A percentile compares a stretch with the other conserved stretches of the same genome.
phyloP scores from a whole-genome alignment of 192 early-diverging fungal species.

The Backusella parvicylindrica region DNA sequence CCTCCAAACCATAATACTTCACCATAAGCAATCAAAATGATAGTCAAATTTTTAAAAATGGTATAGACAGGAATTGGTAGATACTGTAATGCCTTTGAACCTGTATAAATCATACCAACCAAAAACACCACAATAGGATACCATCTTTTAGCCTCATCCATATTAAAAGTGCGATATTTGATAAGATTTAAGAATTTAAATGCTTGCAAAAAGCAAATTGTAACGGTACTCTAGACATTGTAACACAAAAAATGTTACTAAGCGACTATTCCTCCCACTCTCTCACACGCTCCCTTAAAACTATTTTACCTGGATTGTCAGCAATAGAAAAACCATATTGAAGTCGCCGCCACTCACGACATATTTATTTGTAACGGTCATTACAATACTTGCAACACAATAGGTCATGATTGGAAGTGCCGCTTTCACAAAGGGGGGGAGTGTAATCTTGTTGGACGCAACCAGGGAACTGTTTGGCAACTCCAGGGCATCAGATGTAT shows the following conservation, averaged over 20 bases:
- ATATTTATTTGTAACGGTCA: slow-evolving; percentile 85
- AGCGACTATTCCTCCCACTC: background rate
- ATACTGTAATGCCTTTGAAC: slow-evolving; percentile 87
- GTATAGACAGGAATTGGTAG: slow-evolving; percentile 91
- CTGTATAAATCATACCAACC: slow-evolving; percentile 94
- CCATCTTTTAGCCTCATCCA: slow-evolving; percentile 61
- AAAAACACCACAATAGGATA: slow-evolving; percentile 80
- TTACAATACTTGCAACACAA: slow-evolving; percentile 79
- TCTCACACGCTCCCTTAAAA: background rate
- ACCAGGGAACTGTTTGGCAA: background rate
- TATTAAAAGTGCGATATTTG: slow-evolving; percentile 55
- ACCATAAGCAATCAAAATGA: slow-evolving; percentile 91
- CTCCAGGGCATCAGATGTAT: slow-evolving; percentile 1
- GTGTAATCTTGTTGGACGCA: slow-evolving; percentile 1
- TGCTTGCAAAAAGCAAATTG: slow-evolving; percentile 49
- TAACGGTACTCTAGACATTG: slow-evolving; percentile 48
- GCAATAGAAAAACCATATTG: slow-evolving; percentile 77
- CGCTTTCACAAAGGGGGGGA: slow-evolving; percentile 13
- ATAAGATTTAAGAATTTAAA: slow-evolving; percentile 49
- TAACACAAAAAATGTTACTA: slow-evolving; percentile 12
- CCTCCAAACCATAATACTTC: slow-evolving; percentile 81
- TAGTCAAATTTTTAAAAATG: slow-evolving; percentile 97
- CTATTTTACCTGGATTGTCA: slow-evolving; percentile 60
- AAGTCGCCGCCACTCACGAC: slow-evolving; percentile 67
- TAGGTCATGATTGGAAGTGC: slow-evolving; percentile 76